Percentiles rank a stretch among this genome's conserved stretches.
phyloP scores from a whole-genome alignment of 331 rosid genomes.

The Stylosanthes scabra region DNA sequence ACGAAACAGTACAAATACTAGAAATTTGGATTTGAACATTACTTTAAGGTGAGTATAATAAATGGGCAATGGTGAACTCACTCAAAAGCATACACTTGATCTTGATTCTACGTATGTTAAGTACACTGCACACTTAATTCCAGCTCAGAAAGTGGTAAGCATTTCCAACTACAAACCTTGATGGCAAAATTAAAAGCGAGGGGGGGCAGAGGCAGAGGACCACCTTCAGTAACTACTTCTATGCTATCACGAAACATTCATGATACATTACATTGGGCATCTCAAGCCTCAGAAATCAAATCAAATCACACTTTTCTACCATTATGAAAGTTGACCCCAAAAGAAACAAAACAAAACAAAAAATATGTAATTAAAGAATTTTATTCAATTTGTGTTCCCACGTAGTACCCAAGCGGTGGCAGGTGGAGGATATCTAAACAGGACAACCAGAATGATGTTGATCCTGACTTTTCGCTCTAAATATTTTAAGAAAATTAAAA shows the following conservation, averaged over 20 bases:
- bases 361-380: not conserved
- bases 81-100: slow-evolving; percentile 20
- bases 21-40: slow-evolving; percentile 29
- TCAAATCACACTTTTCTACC: slow-evolving; percentile 34
- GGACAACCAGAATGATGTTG: slow-evolving; percentile 32
- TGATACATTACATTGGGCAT: not conserved
- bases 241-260: slow-evolving; percentile 14
- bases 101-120: not conserved
- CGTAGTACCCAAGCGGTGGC: slow-evolving; percentile 12
- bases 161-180: not conserved
- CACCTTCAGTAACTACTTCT: slow-evolving; percentile 28
- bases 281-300: slow-evolving; percentile 23
- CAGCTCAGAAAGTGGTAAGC: slow-evolving; percentile 24
- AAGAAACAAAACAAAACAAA: not conserved
- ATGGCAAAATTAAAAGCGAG: slow-evolving; percentile 30
- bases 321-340: slow-evolving; percentile 11
- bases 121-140: not conserved
- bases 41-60: not conserved
- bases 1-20: slow-evolving; percentile 21
- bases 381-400: slow-evolving; percentile 11
- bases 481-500: slow-evolving; percentile 11
- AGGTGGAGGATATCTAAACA: slow-evolving; percentile 14
- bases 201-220: slow-evolving; percentile 20
- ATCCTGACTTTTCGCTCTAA: slow-evolving; percentile 24
- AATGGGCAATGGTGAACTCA: not conserved